These are phyloP conservation scores for Metschnikowia shivogae DNA, from an alignment of 805 yeast genomes.

Conservation along the genomic window DNA sequence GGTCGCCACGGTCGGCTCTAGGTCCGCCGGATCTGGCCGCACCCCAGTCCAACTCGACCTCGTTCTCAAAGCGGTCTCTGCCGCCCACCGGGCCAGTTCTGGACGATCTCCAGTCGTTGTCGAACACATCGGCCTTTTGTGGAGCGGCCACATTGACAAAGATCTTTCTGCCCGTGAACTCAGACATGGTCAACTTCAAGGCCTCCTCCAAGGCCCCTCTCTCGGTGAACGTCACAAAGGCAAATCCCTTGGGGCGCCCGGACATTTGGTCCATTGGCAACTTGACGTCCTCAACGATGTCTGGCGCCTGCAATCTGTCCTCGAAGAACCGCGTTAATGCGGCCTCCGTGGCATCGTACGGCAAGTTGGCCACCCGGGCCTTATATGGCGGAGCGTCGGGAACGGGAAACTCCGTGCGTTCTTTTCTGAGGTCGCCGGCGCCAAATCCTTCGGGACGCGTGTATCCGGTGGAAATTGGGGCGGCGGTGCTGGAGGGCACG, in stretches of 20 bases:
- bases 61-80: slow-evolving; percentile 34
- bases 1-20: slow-evolving; percentile 31
- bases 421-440: slow-evolving; percentile 25
- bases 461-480: slow-evolving; percentile 10
- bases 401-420: slow-evolving; percentile 71
- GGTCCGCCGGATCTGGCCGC: slow-evolving; percentile 40
- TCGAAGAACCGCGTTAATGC: slow-evolving; percentile 59
- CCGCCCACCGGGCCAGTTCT: slow-evolving; percentile 26
- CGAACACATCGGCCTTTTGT: slow-evolving; percentile 41
- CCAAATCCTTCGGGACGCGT: slow-evolving; percentile 9
- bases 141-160: slow-evolving; percentile 60
- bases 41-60: slow-evolving; percentile 61
- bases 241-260: slow-evolving; percentile 59
- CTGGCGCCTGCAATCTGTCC: slow-evolving; percentile 47
- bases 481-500: slow-evolving; percentile 35
- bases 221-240: slow-evolving; percentile 48
- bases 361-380: slow-evolving; percentile 83
- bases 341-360: slow-evolving; percentile 74
- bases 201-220: slow-evolving; percentile 49
- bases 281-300: slow-evolving; percentile 57
- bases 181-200: slow-evolving; percentile 40
- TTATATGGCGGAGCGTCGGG: slow-evolving; percentile 91
- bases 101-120: slow-evolving; percentile 43
- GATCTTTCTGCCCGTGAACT: slow-evolving; percentile 47
- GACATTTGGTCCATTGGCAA: slow-evolving; percentile 66